phyloP scores from a whole-genome alignment of 192 early-diverging fungal species.

The Gonapodya sp. region DNA sequence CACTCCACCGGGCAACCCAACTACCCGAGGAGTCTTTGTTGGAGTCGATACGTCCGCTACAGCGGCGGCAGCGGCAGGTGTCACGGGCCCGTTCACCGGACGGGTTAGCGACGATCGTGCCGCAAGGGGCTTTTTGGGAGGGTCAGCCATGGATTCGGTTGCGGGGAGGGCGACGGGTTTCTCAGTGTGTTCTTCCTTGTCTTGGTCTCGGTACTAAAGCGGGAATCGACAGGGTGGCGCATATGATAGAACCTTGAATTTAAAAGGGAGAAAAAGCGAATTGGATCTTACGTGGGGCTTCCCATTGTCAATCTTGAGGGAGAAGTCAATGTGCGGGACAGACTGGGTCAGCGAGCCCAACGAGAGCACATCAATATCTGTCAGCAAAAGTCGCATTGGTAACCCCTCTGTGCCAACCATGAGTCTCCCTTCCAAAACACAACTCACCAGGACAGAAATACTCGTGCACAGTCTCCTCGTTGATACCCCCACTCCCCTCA shows the following conservation, averaged over 20 bases:
- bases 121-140: neutral
- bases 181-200: neutral
- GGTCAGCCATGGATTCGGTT: neutral
- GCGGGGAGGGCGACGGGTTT: neutral
- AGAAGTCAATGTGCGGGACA: slow-evolving; percentile 95
- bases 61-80: too few species aligned
- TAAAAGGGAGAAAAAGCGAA: neutral
- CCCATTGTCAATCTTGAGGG: slow-evolving; percentile 67
- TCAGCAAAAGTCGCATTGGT: neutral
- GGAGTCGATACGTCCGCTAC: neutral
- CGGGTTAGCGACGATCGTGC: neutral
- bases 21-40: neutral
- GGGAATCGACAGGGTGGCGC: neutral
- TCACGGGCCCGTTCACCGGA: neutral
- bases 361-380: slow-evolving; percentile 79
- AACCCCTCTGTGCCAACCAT: neutral
- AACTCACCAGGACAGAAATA: slow-evolving; percentile 71
- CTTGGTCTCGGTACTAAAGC: neutral
- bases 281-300: neutral
- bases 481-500: slow-evolving; percentile 94
- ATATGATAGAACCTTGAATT: neutral
- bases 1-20: neutral
- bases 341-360: slow-evolving; percentile 89
- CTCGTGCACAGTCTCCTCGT: slow-evolving; percentile 64
- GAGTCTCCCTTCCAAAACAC: neutral